These are phyloP conservation scores for Angomonas desouzai DNA, from an alignment of 208 protist species.

Conservation along the genomic window DNA sequence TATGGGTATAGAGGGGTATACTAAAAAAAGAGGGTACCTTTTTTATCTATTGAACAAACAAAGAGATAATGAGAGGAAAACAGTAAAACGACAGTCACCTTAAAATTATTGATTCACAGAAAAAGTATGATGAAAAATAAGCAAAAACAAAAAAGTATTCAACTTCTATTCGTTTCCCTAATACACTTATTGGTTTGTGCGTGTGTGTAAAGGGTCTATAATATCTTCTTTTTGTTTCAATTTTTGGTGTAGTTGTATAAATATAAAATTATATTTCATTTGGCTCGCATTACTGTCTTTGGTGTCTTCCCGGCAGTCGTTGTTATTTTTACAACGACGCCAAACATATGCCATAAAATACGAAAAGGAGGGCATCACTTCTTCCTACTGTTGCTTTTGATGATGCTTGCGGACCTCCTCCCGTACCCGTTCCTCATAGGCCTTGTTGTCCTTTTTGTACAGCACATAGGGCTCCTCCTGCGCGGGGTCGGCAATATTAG, in stretches of 20 bases:
- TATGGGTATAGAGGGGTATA: slow-evolving; percentile 4
- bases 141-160: too few species aligned
- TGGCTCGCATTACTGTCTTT: slow-evolving; percentile 2
- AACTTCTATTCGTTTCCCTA: too few species aligned
- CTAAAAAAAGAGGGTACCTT: slow-evolving; percentile 8
- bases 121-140: too few species aligned
- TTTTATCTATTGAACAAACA: background rate
- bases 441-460: slow-evolving; percentile 74
- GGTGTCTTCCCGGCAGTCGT: background rate
- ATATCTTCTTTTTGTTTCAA: too few species aligned
- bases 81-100: too few species aligned
- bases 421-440: slow-evolving; percentile 84
- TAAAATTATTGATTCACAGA: too few species aligned
- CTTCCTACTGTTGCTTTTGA: slow-evolving; percentile 33
- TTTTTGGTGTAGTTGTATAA: too few species aligned
- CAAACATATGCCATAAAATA: background rate
- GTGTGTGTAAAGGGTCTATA: too few species aligned
- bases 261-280: too few species aligned
- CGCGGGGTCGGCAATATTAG: slow-evolving; percentile 98
- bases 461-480: slow-evolving; percentile 95
- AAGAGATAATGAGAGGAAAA: too few species aligned
- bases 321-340: slow-evolving; percentile 4
- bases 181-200: too few species aligned
- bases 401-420: slow-evolving; percentile 73
- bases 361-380: too few species aligned